phyloP scores from a whole-genome alignment of 1,139 yeast species.

The Magnusiomyces magnusii region DNA sequence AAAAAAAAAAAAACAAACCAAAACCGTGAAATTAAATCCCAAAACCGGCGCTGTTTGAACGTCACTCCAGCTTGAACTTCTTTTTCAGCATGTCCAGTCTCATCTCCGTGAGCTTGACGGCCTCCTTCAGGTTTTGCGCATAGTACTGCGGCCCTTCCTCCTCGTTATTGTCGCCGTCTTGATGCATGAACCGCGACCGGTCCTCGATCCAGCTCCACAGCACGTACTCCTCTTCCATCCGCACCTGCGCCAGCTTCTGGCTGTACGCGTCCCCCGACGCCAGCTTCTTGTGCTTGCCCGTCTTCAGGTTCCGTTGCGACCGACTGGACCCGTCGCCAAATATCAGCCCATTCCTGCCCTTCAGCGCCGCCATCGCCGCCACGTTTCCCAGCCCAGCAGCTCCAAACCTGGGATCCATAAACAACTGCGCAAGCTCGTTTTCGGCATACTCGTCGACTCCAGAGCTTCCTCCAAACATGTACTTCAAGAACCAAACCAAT shows the following conservation, averaged over 20 bases:
- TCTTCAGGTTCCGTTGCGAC: slow-evolving; percentile 8
- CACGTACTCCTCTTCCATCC: slow-evolving; percentile 49
- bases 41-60: too few relatives aligned
- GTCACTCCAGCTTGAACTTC: neutral
- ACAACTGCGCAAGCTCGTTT: slow-evolving; percentile 14
- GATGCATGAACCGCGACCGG: slow-evolving; percentile 26
- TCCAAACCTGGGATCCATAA: neutral
- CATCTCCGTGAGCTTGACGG: slow-evolving; percentile 47
- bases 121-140: slow-evolving; percentile 46
- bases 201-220: slow-evolving; percentile 80
- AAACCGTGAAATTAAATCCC: too few relatives aligned
- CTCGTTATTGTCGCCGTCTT: neutral
- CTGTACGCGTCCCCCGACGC: neutral
- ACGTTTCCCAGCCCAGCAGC: neutral
- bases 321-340: slow-evolving; percentile 4
- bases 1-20: neutral
- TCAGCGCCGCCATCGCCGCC: too few relatives aligned
- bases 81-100: slow-evolving; percentile 40
- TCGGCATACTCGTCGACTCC: slow-evolving; percentile 5
- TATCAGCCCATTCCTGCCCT: neutral
- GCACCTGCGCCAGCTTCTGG: slow-evolving; percentile 13
- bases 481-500: slow-evolving; percentile 23
- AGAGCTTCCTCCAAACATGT: slow-evolving; percentile 15
- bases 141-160: neutral
- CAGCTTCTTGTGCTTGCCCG: neutral